Percentiles rank a stretch among this genome's conserved stretches.
These are phyloP conservation scores for Fusarium hostae DNA, from an alignment of 2,329 filamentous ascomycete species.

Conservation along the genomic window DNA sequence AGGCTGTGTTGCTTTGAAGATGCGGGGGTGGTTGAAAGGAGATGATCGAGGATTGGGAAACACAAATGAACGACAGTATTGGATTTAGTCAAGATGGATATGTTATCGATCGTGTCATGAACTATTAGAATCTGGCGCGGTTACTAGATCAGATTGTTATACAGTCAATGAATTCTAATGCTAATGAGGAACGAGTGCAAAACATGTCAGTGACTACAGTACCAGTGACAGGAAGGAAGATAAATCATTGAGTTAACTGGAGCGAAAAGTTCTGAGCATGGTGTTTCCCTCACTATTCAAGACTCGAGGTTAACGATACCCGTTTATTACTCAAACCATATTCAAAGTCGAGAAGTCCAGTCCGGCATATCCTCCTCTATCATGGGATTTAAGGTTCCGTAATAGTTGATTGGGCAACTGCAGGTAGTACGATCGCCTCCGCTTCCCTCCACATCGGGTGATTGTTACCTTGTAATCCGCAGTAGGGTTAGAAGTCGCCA, in stretches of 20 bases:
- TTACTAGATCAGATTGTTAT: slow-evolving; percentile 12
- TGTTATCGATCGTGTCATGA: not conserved
- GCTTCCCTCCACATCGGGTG: slow-evolving; percentile 8
- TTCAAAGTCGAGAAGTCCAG: not conserved
- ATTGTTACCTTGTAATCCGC: slow-evolving; percentile 1
- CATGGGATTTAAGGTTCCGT: not conserved
- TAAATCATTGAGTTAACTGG: not conserved
- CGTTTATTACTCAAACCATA: too few species aligned
- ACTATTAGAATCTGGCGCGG: not conserved
- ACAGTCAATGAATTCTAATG: slow-evolving; percentile 32
- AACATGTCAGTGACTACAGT: not conserved
- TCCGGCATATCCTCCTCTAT: not conserved
- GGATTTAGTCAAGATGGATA: not conserved
- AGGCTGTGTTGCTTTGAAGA: slow-evolving; percentile 35
- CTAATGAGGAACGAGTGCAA: slow-evolving; percentile 15
- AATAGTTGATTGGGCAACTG: slow-evolving; percentile 41
- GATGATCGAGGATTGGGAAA: not conserved
- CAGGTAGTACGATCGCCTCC: slow-evolving; percentile 13
- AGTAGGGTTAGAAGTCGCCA: not conserved
- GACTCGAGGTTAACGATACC: not conserved
- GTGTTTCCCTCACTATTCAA: not conserved
- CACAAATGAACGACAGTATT: not conserved
- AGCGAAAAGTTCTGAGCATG: too few species aligned
- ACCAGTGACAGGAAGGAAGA: not conserved
- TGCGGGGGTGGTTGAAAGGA: not conserved